These are phyloP conservation scores for Kwoniella mangroviensis DNA, from an alignment of 768 basidiomycete genomes.

Conservation along the genomic window DNA sequence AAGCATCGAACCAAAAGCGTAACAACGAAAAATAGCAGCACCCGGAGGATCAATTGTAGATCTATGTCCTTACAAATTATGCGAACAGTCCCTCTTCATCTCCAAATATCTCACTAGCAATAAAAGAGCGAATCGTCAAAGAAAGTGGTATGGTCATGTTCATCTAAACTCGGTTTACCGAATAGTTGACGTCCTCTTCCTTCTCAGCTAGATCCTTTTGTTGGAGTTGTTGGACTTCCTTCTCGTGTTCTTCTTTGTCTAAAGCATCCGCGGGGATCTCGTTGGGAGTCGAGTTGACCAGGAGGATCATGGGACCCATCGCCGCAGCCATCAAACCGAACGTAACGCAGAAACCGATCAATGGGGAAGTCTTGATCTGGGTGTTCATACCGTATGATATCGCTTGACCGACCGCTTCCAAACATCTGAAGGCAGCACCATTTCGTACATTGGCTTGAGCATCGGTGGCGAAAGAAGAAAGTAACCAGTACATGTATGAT, in stretches of 20 bases:
- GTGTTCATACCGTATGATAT: slow-evolving; percentile 34
- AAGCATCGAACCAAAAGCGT: too few species aligned
- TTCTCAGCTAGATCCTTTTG: slow-evolving; percentile 11
- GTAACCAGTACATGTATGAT: slow-evolving; percentile 45
- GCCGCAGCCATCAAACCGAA: slow-evolving; percentile 26
- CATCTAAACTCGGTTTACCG: neutral
- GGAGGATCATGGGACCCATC: slow-evolving; percentile 17
- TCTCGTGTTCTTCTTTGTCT: slow-evolving; percentile 11
- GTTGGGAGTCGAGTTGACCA: slow-evolving; percentile 27
- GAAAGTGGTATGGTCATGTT: neutral
- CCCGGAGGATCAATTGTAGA: too few species aligned
- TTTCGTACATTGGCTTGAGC: slow-evolving; percentile 35
- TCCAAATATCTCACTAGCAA: too few species aligned
- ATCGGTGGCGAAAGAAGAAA: slow-evolving; percentile 40
- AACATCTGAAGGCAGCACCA: slow-evolving; percentile 43
- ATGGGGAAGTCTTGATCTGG: slow-evolving; percentile 21
- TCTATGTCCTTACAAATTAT: too few species aligned
- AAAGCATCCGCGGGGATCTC: slow-evolving; percentile 26
- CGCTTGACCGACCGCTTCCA: slow-evolving; percentile 47
- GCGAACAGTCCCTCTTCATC: too few species aligned
- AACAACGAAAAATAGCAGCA: too few species aligned
- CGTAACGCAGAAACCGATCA: slow-evolving; percentile 29
- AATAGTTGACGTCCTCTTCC: slow-evolving; percentile 2
- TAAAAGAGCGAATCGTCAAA: neutral
- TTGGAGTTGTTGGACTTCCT: slow-evolving; percentile 2